A percentile compares a stretch with the other conserved stretches of the same genome.
Conservation (phyloP, 805 yeast species). For the Candida mattraensis region DNA sequence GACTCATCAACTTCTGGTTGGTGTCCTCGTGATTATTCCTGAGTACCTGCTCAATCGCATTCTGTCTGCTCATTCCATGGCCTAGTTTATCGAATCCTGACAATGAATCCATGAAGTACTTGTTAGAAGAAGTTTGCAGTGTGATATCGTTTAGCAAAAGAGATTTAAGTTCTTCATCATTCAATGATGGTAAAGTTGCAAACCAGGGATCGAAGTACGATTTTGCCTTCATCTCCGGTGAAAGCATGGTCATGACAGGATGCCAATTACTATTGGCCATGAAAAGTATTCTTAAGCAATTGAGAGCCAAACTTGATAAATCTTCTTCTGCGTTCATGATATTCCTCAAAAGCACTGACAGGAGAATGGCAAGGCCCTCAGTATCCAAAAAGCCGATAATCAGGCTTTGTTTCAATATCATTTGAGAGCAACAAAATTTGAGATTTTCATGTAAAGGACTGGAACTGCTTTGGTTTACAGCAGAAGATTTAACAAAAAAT, state of each 20-base stretch:
- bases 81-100: constrained; percentile 3
- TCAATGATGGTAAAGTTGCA: constrained; percentile 10
- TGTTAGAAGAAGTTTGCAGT: constrained; percentile 9
- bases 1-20: constrained; percentile 1
- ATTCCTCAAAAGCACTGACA: constrained; percentile 18
- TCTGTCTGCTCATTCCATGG: constrained; percentile 2
- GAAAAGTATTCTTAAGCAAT: constrained; percentile 24
- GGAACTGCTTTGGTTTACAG: constrained; percentile 8
- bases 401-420: constrained; percentile 22
- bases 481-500: constrained; percentile 13
- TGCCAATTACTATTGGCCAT: constrained; percentile 8
- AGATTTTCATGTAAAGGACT: constrained; percentile 4
- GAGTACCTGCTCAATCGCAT: constrained; percentile 6
- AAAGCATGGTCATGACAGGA: not conserved
- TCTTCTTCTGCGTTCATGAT: constrained; percentile 10
- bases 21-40: not conserved
- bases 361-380: constrained; percentile 12
- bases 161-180: constrained; percentile 24
- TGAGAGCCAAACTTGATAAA: constrained; percentile 20
- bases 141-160: constrained; percentile 10
- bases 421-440: constrained; percentile 23
- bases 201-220: constrained; percentile 4
- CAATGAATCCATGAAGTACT: constrained; percentile 9
- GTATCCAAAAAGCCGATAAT: constrained; percentile 10
- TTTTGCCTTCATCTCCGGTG: not conserved